Percentiles rank a stretch among this genome's conserved stretches.
These are phyloP conservation scores for Fagus sylvatica DNA, from an alignment of 306 rosid species.

Conservation along the genomic window DNA sequence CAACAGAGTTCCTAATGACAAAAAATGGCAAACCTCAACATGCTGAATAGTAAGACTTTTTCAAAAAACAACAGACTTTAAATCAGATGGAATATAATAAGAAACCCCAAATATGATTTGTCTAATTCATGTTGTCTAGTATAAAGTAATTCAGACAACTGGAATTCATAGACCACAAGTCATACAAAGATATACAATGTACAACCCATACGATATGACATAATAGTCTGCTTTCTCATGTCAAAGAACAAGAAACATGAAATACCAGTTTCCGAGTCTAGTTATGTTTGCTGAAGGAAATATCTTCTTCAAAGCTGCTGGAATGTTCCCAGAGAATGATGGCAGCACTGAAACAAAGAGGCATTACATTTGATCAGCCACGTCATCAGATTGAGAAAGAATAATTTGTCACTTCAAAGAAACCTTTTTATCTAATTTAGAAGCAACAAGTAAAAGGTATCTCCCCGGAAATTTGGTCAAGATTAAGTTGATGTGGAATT, in stretches of 20 bases:
- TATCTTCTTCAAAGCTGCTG: conserved; percentile 64
- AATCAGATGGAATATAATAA: conserved; percentile 8
- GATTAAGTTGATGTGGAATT: neutral
- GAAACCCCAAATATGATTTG: conserved; percentile 11
- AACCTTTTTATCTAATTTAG: neutral
- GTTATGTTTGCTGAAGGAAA: conserved; percentile 85
- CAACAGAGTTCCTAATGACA: conserved; percentile 71
- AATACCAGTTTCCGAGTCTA: conserved; percentile 92
- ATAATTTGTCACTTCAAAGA: neutral
- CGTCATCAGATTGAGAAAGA: conserved; percentile 14
- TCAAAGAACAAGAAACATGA: conserved; percentile 19
- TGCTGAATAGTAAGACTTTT: conserved; percentile 17
- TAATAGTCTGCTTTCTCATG: conserved; percentile 4
- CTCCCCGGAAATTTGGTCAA: neutral
- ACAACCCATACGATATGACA: conserved; percentile 14
- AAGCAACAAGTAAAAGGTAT: conserved; percentile 7
- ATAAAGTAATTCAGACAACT: neutral
- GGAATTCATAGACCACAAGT: conserved; percentile 5
- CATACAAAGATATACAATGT: conserved; percentile 7
- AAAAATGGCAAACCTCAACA: conserved; percentile 30
- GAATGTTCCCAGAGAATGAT: conserved; percentile 95
- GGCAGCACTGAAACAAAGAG: conserved; percentile 70
- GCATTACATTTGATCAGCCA: conserved; percentile 12
- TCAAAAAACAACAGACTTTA: neutral
- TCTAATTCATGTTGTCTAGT: neutral